Percentiles rank a stretch among this genome's conserved stretches.
Evolutionary conservation across 192 early-diverging fungal genomes (phyloP).

Genomic region (Thoreauomyces humboldtii): DNA sequence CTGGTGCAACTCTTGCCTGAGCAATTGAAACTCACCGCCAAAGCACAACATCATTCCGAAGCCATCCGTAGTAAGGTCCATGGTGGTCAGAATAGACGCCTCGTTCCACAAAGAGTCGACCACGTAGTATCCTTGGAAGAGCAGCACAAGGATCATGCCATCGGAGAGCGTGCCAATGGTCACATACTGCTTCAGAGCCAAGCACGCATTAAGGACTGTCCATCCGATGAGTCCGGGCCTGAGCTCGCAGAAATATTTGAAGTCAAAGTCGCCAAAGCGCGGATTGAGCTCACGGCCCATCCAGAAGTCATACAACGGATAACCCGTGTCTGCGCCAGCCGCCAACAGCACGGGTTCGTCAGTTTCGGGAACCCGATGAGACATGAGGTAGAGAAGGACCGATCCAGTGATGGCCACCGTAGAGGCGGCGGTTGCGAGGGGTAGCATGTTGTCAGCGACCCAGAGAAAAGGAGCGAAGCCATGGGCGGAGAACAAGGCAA

Average conservation of each 20-base stretch:
- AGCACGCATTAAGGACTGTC: slow-evolving; percentile 74
- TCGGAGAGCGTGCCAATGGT: slow-evolving; percentile 66
- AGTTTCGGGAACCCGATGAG: slow-evolving; percentile 59
- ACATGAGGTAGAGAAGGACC: slow-evolving; percentile 59
- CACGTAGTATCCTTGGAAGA: slow-evolving; percentile 82
- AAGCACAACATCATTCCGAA: slow-evolving; percentile 78
- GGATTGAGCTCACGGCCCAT: slow-evolving; percentile 98
- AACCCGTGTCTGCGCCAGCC: slow-evolving; percentile 87
- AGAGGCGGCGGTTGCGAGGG: slow-evolving; percentile 67
- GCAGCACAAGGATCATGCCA: slow-evolving; percentile 70
- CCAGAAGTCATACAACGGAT: slow-evolving; percentile 88
- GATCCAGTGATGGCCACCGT: slow-evolving; percentile 65
- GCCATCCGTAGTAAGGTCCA: slow-evolving; percentile 97
- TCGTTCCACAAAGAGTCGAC: slow-evolving; percentile 83
- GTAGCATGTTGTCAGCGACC: slow-evolving; percentile 76
- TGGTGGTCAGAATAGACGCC: slow-evolving; percentile 85
- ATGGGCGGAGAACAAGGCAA: slow-evolving; percentile 41
- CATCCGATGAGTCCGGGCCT: slow-evolving; percentile 92
- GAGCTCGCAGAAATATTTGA: slow-evolving; percentile 94
- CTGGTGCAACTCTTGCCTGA: too few species aligned
- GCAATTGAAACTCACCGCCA: slow-evolving; percentile 2
- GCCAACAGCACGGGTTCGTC: slow-evolving; percentile 60
- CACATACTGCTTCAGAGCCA: slow-evolving; percentile 74
- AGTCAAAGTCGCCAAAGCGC: slow-evolving; percentile 66
- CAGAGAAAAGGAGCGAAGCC: slow-evolving; percentile 72